Evolutionary conservation across 1,139 yeast species (phyloP).

Genomic region (Saccharomyces hybrid): DNA sequence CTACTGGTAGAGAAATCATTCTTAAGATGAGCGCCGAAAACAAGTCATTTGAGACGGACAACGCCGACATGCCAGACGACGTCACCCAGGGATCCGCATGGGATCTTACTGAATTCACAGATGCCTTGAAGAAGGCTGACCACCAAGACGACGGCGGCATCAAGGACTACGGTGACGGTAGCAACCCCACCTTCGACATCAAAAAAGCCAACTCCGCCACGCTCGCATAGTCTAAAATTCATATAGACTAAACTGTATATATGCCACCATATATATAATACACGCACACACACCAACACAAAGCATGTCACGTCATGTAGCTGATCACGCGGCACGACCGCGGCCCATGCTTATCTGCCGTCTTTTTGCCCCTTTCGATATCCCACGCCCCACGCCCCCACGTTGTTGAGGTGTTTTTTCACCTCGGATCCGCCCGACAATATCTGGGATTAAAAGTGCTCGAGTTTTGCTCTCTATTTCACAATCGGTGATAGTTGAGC

Average conservation of each 20-base stretch:
- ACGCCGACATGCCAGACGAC: constrained; percentile 36
- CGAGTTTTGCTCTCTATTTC: not conserved
- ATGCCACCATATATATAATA: not conserved
- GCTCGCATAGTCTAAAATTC: not conserved
- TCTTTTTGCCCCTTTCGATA: not conserved
- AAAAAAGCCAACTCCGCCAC: constrained; percentile 1
- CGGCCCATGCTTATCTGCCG: not conserved
- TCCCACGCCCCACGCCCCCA: not conserved
- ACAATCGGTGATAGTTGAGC: not conserved
- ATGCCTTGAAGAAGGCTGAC: constrained; percentile 26
- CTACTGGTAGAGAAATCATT: constrained; percentile 78
- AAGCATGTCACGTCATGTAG: not conserved
- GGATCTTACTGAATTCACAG: constrained; percentile 53
- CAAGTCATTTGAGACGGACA: constrained; percentile 36
- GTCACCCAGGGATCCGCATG: constrained; percentile 51
- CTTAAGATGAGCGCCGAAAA: constrained; percentile 67
- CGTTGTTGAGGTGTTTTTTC: not conserved
- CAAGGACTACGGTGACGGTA: constrained; percentile 39
- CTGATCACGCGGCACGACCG: not conserved
- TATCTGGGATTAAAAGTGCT: not conserved
- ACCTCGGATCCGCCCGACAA: not conserved
- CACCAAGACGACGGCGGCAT: constrained; percentile 25
- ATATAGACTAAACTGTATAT: not conserved
- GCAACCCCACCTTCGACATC: constrained; percentile 33
- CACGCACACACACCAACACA: not conserved